Evolutionary conservation across 192 early-diverging fungal genomes (phyloP).

Genomic region (Hyaloraphidium curvatum): DNA sequence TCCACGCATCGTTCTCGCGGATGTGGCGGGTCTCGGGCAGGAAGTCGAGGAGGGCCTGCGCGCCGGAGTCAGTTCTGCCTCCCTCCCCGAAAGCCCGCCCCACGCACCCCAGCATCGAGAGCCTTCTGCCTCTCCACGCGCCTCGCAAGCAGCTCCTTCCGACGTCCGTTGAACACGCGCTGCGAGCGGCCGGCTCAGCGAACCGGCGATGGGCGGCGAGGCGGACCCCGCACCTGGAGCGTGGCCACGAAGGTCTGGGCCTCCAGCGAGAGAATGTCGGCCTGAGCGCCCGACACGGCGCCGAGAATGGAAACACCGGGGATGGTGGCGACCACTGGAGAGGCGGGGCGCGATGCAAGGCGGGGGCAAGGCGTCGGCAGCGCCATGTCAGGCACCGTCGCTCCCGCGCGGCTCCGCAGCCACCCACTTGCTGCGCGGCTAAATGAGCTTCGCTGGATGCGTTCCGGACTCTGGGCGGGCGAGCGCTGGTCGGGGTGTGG

Average conservation of each 20-base stretch:
- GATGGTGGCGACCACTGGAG: too few relatives aligned
- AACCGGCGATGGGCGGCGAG: background rate
- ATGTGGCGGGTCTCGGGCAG: constrained; percentile 79
- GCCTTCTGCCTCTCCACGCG: constrained; percentile 59
- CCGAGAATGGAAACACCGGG: constrained; percentile 55
- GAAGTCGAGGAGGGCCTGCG: constrained; percentile 56
- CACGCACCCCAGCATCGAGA: constrained; percentile 47
- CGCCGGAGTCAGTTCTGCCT: background rate
- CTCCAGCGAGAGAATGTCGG: constrained; percentile 59
- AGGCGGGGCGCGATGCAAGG: too few relatives aligned
- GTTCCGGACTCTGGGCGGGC: too few relatives aligned
- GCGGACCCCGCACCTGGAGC: constrained; percentile 38
- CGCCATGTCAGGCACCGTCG: too few relatives aligned
- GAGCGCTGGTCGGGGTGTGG: too few relatives aligned
- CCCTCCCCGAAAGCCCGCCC: background rate
- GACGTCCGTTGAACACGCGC: constrained; percentile 65
- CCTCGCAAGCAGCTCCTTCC: constrained; percentile 64
- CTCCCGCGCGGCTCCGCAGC: too few relatives aligned
- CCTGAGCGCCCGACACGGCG: constrained; percentile 36
- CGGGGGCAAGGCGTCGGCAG: too few relatives aligned
- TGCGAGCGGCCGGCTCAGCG: too few relatives aligned
- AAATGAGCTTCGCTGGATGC: too few relatives aligned
- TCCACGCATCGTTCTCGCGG: constrained; percentile 77
- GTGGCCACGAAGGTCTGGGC: constrained; percentile 73
- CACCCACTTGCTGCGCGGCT: too few relatives aligned